Percentiles rank a stretch among this genome's conserved stretches.
Evolutionary conservation across 2,329 filamentous ascomycete genomes (phyloP).

Genomic region (Talaromyces piceae): DNA sequence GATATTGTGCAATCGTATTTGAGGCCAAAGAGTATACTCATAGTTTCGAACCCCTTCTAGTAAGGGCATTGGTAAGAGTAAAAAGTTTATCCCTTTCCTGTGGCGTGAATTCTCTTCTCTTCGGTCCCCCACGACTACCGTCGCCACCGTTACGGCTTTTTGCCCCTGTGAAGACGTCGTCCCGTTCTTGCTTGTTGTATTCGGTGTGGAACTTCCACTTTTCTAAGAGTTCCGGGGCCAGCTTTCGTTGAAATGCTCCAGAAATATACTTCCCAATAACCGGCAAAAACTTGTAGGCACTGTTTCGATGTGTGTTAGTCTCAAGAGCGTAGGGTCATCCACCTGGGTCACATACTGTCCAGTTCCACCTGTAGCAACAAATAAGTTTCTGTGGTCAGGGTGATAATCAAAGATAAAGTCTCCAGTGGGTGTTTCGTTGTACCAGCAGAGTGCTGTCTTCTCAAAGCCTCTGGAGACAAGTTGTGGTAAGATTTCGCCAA

Average conservation of each 20-base stretch:
- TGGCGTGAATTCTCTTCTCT: background rate
- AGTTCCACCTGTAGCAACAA: constrained; percentile 23
- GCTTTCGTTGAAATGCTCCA: background rate
- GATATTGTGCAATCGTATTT: too few relatives aligned
- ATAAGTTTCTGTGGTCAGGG: constrained; percentile 42
- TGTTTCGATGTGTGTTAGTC: constrained; percentile 14
- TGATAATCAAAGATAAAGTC: constrained; percentile 64
- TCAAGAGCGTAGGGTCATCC: too few relatives aligned
- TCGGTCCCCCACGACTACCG: background rate
- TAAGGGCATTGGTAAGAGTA: background rate
- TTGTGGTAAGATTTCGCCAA: constrained; percentile 52
- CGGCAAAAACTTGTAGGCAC: constrained; percentile 54
- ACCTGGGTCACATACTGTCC: constrained; percentile 20
- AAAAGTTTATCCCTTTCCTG: background rate
- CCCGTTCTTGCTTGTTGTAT: background rate
- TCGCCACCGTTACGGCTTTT: background rate
- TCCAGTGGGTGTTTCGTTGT: constrained; percentile 60
- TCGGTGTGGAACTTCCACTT: background rate
- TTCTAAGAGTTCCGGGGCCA: background rate
- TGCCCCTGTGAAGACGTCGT: background rate
- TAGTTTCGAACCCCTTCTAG: background rate
- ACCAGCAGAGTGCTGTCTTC: constrained; percentile 60
- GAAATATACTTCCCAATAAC: background rate
- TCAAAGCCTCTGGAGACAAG: constrained; percentile 52
- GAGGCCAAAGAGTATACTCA: background rate